phyloP scores from a whole-genome alignment of 768 basidiomycete species.

The Psilocybe cubensis region DNA sequence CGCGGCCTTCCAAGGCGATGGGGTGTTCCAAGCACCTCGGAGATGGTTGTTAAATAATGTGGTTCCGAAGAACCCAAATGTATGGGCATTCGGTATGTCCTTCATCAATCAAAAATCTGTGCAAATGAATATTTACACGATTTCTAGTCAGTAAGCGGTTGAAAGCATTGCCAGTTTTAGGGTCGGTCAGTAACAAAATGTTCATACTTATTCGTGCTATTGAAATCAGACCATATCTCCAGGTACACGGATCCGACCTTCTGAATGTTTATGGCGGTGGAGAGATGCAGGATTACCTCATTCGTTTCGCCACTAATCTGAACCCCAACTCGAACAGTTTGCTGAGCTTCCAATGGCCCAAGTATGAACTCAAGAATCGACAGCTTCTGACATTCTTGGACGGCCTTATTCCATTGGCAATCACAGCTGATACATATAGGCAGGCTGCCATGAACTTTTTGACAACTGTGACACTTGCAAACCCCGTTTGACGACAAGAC shows the following conservation, averaged over 20 bases:
- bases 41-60: constrained; percentile 43
- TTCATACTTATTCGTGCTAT: neutral
- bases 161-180: constrained; percentile 42
- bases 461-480: constrained; percentile 25
- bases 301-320: constrained; percentile 41
- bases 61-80: constrained; percentile 34
- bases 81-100: constrained; percentile 44
- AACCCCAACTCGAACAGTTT: constrained; percentile 18
- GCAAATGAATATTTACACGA: neutral
- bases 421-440: constrained; percentile 32
- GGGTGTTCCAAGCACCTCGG: constrained; percentile 49
- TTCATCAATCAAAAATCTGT: neutral
- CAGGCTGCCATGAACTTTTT: constrained; percentile 28
- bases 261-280: constrained; percentile 40
- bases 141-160: constrained; percentile 45
- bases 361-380: constrained; percentile 20
- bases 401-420: constrained; percentile 28
- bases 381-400: constrained; percentile 36
- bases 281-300: constrained; percentile 49
- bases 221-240: neutral
- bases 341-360: constrained; percentile 23
- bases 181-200: constrained; percentile 36
- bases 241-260: constrained; percentile 48
- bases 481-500: constrained; percentile 22
- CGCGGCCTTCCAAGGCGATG: constrained; percentile 50